Evolutionary conservation across 2,329 filamentous ascomycete genomes (phyloP), one percentile per base, ranked within the genome.

Genomic region (Aureobasidium sp.): DNA sequence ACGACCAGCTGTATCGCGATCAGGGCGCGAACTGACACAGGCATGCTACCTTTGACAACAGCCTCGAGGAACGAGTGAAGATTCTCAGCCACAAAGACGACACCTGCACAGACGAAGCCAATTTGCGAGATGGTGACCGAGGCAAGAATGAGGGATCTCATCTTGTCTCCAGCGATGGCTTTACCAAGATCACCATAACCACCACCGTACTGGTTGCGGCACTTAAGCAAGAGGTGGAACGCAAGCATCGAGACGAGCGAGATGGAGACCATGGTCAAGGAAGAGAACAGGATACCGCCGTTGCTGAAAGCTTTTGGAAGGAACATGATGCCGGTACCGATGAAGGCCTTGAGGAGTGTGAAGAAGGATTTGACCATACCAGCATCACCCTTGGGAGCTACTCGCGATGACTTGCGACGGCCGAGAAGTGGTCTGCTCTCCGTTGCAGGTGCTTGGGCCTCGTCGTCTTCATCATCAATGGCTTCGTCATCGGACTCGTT

Each of bases 261-360:
- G 2, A 91, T 82, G 11, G 78, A 75, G 49, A 91, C 73, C 66
- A 91, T 81, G 0, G 86, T 86, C 55, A 90, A 74, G 0, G 85
- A 86, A 0, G 88, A 90, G 70, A 91, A 91, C 12, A 90, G 76
- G 57, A 91, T 86, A 27, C 88, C 88, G 39, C 88, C 88, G 66
- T 91, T 91, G 69, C 84, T 84, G 75, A 91, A 91, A 0, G 88
- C 88, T 70, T 90, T 91, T 51, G 88, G 88, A 48, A 91, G 73
- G 70, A 91, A 91, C 85, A 91, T 90, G 72, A 91, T 91, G 64
- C 88, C 88, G 0, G 88, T 91, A 52, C 88, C 88, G 59, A 91
- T 83, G 68, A 91, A 91, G 1, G 88, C 88, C 72, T 91, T 91
- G 57, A 91, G 77, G 11, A 91, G 78, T 0, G 88, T 91, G 72